A percentile compares a stretch with the other conserved stretches of the same genome.
Conservation (phyloP, 2,329 filamentous ascomycete species). For the Neonectria faginata region DNA sequence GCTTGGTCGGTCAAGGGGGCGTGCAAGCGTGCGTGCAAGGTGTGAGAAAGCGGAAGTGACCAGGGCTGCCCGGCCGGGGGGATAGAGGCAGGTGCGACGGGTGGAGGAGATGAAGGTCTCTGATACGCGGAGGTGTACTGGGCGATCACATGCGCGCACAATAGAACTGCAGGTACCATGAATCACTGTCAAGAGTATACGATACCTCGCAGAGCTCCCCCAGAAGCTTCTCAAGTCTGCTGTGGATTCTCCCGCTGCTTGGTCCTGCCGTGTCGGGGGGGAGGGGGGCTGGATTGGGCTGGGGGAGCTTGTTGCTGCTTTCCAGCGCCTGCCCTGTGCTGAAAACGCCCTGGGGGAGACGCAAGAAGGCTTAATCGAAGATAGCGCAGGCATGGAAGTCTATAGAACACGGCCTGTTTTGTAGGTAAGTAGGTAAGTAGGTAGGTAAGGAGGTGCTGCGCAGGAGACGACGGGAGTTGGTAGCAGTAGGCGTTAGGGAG, state of each 20-base stretch:
- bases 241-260: slow-evolving; percentile 31
- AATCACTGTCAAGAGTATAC: slow-evolving; percentile 4
- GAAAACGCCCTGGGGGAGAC: slow-evolving; percentile 5
- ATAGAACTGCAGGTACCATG: slow-evolving; percentile 5
- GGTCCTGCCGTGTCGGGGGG: slow-evolving; percentile 29
- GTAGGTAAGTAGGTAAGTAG: not conserved
- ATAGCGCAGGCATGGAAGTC: not conserved
- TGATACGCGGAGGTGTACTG: slow-evolving; percentile 7
- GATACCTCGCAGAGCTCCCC: slow-evolving; percentile 18
- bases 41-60: slow-evolving; percentile 44
- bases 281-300: slow-evolving; percentile 13
- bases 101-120: slow-evolving; percentile 18
- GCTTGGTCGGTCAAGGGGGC: slow-evolving; percentile 38
- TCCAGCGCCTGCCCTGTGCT: slow-evolving; percentile 27
- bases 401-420: not conserved
- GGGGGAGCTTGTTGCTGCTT: slow-evolving; percentile 24
- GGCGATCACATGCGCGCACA: not conserved
- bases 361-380: slow-evolving; percentile 14
- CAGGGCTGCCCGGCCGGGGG: slow-evolving; percentile 41
- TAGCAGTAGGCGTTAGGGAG: not conserved
- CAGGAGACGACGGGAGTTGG: not conserved
- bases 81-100: slow-evolving; percentile 35
- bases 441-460: not conserved
- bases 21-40: slow-evolving; percentile 40
- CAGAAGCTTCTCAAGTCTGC: slow-evolving; percentile 18